Evolutionary conservation across 1,284 basidiomycete species (phyloP).

Genomic region (Melampsora abietis-canadensis): DNA sequence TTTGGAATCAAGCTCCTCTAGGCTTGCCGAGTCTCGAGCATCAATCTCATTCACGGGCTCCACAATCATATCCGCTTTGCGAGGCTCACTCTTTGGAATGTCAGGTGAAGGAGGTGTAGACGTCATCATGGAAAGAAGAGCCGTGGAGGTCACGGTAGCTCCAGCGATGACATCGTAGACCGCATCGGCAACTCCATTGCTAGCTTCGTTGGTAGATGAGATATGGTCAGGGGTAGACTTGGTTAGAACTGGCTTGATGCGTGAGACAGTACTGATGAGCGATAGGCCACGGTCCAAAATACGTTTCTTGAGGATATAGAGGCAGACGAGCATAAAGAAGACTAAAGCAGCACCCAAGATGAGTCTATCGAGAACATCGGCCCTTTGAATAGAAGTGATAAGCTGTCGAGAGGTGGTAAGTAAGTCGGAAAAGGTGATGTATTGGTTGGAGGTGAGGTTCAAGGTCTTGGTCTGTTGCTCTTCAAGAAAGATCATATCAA

Average conservation of each 20-base stretch:
- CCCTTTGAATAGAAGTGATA: conserved; percentile 76
- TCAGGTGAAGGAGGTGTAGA: neutral
- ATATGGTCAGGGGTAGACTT: neutral
- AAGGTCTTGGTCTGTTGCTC: conserved; percentile 76
- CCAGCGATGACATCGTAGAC: neutral
- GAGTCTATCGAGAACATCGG: conserved; percentile 85
- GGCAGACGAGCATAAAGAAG: conserved; percentile 78
- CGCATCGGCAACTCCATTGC: neutral
- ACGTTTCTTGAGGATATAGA: conserved; percentile 80
- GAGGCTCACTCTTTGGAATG: neutral
- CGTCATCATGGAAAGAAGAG: neutral
- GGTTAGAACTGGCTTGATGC: neutral
- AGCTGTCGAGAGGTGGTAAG: conserved; percentile 75
- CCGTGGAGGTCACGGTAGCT: neutral
- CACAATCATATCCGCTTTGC: too few relatives aligned
- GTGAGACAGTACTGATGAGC: conserved; percentile 13
- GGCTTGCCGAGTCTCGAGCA: too few relatives aligned
- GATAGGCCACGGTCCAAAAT: conserved; percentile 61
- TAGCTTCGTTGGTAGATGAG: too few relatives aligned
- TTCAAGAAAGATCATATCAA: conserved; percentile 51
- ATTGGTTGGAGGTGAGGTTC: conserved; percentile 68
- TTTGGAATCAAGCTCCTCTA: too few relatives aligned
- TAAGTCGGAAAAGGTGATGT: conserved; percentile 70
- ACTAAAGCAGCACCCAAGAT: conserved; percentile 71
- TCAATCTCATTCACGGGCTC: too few relatives aligned